Base-by-base conservation (phyloP, 768 basidiomycete species). In the Leccinellum luteum region DNA sequence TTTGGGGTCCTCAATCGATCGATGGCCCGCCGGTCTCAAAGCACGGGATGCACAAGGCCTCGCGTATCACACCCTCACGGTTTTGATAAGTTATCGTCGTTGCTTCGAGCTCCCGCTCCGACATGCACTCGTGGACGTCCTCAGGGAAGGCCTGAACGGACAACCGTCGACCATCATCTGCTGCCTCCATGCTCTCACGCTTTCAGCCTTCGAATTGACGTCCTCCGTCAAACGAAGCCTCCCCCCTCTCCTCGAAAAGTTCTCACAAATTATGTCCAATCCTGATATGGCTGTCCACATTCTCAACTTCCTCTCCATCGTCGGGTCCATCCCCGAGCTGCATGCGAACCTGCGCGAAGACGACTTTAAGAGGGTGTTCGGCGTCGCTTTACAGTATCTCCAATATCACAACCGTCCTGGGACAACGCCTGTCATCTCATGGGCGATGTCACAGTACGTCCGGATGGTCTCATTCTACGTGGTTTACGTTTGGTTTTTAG, bases 261-360 rank as follows among this genome's bases (percentile, higher is more conserved):
- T 98, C 28, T 87, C 90, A 7, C 89, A 91, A 69, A 96, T 98
- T 74, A 95, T 98, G 87, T 92, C 92, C 1, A 94, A 91, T 54
- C 85, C 93, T 3, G 86, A 86, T 58, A 89, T 98, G 82, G 89
- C 94, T 6, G 89, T 95, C n/a, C 95, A 98, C 69, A 95, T 98
- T 69, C 85, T 98, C 57, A 91, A 91, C 60, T 91, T 98, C 70
- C 82, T 98, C 23, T 82, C 85, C 44, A 87, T 97, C 59, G 81
- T 97, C 47, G 94, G 92, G 3, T 91, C 93, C 2, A 81, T 89
- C 14, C 87, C 84, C 1, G 74, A 81, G 6, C 76, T 98, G 6
- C 90, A 94, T 70, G 85, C 86, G 55, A 98, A 97, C 72, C 90
- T 99, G 64, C 94, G 90, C 3, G 92, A 94, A 61, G 81, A 76